Percentiles rank a stretch among this genome's conserved stretches.
Conservation (phyloP, 108 stramenopile species). For the Poteriospumella lacustris region DNA sequence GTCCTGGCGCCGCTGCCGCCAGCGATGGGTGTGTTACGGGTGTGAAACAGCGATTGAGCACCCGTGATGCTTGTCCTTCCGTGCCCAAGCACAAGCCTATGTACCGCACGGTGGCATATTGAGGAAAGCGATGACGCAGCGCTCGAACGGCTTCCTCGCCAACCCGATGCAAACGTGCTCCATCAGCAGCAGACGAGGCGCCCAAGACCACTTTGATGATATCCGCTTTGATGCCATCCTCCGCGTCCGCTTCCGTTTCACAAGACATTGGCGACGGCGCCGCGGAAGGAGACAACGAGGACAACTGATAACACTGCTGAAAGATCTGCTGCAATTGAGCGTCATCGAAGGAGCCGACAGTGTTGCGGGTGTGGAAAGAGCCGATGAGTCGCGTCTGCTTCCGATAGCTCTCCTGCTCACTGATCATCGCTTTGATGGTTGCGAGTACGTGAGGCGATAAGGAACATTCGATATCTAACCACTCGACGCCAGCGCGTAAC, state of each 20-base stretch:
- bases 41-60: conserved; percentile 82
- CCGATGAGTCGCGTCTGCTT: neutral
- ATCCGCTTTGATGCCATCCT: neutral
- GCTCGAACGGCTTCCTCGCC: neutral
- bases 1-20: conserved; percentile 93
- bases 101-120: conserved; percentile 56
- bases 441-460: too few relatives aligned
- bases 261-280: too few relatives aligned
- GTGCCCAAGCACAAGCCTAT: conserved; percentile 79
- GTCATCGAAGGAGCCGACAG: neutral
- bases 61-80: conserved; percentile 73
- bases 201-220: neutral
- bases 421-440: too few relatives aligned
- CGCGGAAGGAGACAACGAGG: too few relatives aligned
- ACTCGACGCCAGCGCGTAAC: conserved; percentile 81
- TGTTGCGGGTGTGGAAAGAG: neutral
- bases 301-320: too few relatives aligned
- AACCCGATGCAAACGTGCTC: neutral
- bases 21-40: conserved; percentile 88
- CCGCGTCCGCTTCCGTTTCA: too few relatives aligned
- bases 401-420: neutral
- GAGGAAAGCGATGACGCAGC: neutral
- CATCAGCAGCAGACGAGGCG: neutral
- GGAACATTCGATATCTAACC: conserved; percentile 87
- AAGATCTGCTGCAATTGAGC: neutral